phyloP scores from a whole-genome alignment of 768 basidiomycete species.

The Calocera cornea region DNA sequence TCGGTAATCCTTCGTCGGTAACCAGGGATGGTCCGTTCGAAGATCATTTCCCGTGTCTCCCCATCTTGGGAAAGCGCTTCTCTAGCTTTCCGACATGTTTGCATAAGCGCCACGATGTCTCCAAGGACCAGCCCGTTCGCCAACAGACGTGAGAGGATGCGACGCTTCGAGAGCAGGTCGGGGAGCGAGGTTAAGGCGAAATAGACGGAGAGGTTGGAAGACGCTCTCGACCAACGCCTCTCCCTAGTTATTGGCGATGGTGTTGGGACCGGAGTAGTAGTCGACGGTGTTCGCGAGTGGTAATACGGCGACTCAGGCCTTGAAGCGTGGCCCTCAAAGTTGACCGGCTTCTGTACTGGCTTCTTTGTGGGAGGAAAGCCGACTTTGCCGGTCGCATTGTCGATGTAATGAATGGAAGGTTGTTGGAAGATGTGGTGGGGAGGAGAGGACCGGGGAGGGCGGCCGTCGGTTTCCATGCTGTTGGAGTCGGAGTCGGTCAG shows the following conservation, averaged over 20 bases:
- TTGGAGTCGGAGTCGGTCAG: conserved; percentile 1
- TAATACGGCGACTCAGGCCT: background rate
- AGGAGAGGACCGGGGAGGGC: background rate
- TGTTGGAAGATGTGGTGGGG: background rate
- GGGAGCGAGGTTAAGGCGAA: background rate
- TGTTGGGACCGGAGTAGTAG: background rate
- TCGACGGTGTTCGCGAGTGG: background rate
- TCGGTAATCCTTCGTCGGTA: background rate
- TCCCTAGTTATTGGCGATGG: background rate
- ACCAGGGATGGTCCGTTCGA: background rate
- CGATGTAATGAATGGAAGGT: background rate
- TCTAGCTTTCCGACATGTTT: background rate
- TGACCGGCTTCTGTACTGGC: background rate
- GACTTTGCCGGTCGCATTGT: background rate
- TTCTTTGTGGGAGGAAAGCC: background rate
- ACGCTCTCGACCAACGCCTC: background rate
- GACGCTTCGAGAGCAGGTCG: background rate
- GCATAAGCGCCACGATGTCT: conserved; percentile 2
- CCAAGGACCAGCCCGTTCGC: background rate
- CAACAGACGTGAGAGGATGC: background rate
- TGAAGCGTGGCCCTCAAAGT: background rate
- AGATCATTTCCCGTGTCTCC: background rate
- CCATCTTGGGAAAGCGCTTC: background rate
- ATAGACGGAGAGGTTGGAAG: background rate
- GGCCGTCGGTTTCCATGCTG: conserved; percentile 1